A percentile compares a stretch with the other conserved stretches of the same genome.
phyloP scores from a whole-genome alignment of 805 yeast species.

The Metschnikowia picachoensis region DNA sequence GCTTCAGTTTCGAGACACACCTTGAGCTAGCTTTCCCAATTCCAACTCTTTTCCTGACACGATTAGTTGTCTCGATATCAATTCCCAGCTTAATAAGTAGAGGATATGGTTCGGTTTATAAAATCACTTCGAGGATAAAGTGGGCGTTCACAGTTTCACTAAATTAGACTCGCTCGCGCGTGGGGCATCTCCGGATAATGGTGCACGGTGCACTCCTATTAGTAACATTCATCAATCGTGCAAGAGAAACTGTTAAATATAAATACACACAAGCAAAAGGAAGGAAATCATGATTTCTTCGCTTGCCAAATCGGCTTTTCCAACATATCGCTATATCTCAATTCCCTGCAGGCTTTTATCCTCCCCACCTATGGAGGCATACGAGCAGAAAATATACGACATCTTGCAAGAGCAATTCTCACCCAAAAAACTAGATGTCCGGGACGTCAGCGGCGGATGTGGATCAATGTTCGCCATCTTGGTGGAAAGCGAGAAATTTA shows the following conservation, averaged over 20 bases:
- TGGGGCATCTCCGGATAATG: background rate
- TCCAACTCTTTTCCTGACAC: no score
- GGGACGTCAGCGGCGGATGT: constrained; percentile 89
- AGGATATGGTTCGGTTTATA: background rate
- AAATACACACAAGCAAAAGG: background rate
- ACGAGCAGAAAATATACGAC: constrained; percentile 60
- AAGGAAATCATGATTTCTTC: constrained; percentile 1
- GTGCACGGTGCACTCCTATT: constrained; percentile 4
- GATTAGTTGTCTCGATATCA: no score
- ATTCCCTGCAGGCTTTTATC: constrained; percentile 9
- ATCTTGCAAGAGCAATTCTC: constrained; percentile 51
- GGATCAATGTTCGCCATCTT: constrained; percentile 96
- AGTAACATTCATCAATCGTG: background rate
- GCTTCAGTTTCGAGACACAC: no score
- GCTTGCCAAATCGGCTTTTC: background rate
- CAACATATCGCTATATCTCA: background rate
- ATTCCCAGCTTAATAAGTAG: no score
- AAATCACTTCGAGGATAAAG: background rate
- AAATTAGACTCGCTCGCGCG: background rate
- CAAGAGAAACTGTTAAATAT: no score
- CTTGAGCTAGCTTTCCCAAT: no score
- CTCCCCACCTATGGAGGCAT: constrained; percentile 43
- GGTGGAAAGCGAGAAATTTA: constrained; percentile 68
- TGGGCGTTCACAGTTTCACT: background rate
- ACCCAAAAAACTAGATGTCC: constrained; percentile 64